Conservation (phyloP, 208 protist species). For the Leishmania aethiopica region DNA sequence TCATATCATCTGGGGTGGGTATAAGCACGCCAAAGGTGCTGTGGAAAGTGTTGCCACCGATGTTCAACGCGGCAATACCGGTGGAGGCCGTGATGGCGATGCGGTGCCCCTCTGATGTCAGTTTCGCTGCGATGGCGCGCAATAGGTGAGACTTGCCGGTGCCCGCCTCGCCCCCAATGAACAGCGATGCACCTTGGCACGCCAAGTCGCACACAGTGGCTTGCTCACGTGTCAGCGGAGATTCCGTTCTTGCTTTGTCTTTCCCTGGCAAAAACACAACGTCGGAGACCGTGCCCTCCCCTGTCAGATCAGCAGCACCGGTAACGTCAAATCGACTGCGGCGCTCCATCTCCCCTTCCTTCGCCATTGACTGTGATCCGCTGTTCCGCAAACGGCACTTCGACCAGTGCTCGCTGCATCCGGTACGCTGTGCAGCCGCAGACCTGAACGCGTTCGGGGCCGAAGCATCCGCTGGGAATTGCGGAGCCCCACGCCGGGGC, state of each 20-base stretch:
- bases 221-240: conserved; percentile 20
- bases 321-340: neutral
- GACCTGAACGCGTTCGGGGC: too few species aligned
- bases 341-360: neutral
- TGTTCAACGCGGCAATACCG: conserved; percentile 86
- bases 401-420: too few species aligned
- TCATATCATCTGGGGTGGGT: conserved; percentile 16
- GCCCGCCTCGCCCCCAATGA: conserved; percentile 87
- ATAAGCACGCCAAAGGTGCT: conserved; percentile 74
- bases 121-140: conserved; percentile 55
- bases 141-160: conserved; percentile 90
- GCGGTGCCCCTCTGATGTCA: conserved; percentile 20
- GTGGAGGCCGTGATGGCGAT: conserved; percentile 86
- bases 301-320: neutral
- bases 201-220: conserved; percentile 24
- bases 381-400: neutral
- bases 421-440: neutral
- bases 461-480: neutral
- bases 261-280: neutral
- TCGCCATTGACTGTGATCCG: neutral
- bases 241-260: neutral
- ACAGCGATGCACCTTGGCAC: conserved; percentile 62
- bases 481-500: neutral
- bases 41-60: conserved; percentile 90
- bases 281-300: neutral